Conservation (phyloP, 192 early-diverging fungal species). For the Linnemannia zychae region DNA sequence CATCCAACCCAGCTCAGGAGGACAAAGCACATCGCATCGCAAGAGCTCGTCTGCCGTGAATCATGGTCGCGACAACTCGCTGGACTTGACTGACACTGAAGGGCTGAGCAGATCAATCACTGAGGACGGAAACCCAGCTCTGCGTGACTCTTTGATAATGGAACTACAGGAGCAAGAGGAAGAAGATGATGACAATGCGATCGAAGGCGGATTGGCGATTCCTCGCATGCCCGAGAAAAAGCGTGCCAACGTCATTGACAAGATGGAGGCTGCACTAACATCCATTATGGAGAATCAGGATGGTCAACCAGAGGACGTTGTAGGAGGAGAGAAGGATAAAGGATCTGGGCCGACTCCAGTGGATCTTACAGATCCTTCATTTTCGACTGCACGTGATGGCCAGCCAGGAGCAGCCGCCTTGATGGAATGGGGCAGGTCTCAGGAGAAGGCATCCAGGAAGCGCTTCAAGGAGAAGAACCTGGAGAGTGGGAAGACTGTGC, state of each 20-base stretch:
- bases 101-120: background rate
- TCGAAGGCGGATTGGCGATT: constrained; percentile 23
- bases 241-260: constrained; percentile 44
- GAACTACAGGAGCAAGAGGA: constrained; percentile 36
- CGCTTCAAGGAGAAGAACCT: constrained; percentile 20
- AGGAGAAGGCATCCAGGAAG: constrained; percentile 18
- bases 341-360: background rate
- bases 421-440: constrained; percentile 40
- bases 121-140: background rate
- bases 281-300: constrained; percentile 64
- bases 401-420: constrained; percentile 17
- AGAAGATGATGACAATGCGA: constrained; percentile 18
- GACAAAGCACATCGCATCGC: background rate
- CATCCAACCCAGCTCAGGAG: background rate
- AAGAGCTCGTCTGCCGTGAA: background rate
- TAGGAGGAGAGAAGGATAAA: constrained; percentile 5
- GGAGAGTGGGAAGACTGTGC: constrained; percentile 21
- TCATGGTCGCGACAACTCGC: constrained; percentile 9
- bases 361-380: constrained; percentile 34
- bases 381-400: constrained; percentile 34
- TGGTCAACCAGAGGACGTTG: constrained; percentile 21
- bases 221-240: constrained; percentile 23
- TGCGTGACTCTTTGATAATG: constrained; percentile 30
- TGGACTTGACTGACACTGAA: constrained; percentile 21
- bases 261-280: constrained; percentile 68